Base-by-base conservation (phyloP, 768 basidiomycete genomes). In the Pleurotus tuoliensis region DNA sequence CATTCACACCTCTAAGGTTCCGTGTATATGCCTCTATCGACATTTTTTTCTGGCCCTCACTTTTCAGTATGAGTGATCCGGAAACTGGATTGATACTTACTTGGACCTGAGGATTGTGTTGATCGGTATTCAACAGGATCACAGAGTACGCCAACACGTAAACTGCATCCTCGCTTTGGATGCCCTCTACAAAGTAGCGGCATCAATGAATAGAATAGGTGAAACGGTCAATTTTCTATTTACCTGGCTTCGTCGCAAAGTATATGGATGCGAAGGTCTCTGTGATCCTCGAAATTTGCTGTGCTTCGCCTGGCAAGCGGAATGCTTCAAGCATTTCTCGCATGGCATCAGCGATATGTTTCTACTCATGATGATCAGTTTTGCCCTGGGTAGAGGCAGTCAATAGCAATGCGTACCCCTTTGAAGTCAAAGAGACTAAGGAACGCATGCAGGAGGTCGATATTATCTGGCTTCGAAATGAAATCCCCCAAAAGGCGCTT, bases 41-140 rank as follows among this genome's bases (percentile, higher is more conserved):
- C 97, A 99, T 99, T 3, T 93, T 82, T 88, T 97, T 97, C 89
- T 96, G 62, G 39, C 56, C 43, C 24, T n/a, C 5, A 9, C 20
- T n/a, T 2, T 38, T 46, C 15, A 61, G 58, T 43, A 58, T 3
- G 6, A 22, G 45, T 9, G 41, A 50, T n/a, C 9, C 9, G 20
- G 9, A 11, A 43, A 16, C 18, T 18, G 56, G n/a, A n/a, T n/a
- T 37, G 20, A 22, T 9, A 64, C 87, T 69, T 67, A 90, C 93
- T 67, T 91, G 76, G 59, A 95, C 82, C 78, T 97, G 94, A 11
- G 95, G 94, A 66, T 92, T 98, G 68, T 98, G 95, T 30, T 86
- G 83, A 73, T 99, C 97, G 6, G 97, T 99, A 71, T 99, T 99
- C 49, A 99, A 82, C 94, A 99, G 83, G 69, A 99, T 98, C 58